Evolutionary conservation across 805 yeast species (phyloP), one percentile per base, ranked within the genome.

Genomic region (Millerozyma acaciae): DNA sequence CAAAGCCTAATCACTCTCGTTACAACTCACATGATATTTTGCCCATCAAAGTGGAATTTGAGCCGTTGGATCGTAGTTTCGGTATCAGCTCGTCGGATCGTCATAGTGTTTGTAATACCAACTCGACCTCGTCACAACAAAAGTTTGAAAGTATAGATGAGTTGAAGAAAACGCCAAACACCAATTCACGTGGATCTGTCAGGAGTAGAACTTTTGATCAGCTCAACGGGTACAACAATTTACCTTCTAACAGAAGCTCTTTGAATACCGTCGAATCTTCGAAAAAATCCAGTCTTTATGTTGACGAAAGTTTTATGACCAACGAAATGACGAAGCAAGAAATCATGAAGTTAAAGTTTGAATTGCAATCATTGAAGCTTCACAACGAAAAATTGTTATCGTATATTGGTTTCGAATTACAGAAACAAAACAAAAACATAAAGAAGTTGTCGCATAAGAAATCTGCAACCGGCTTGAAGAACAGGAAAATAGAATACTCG

Each of bases 301-400:
- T 50, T 21, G 42, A 51, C 13, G 58, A 55, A 27, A 48, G 46
- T 17, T 32, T 39, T 9, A 38, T 39, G 17, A 37, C 40, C 9
- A 45, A 44, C 15, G 66, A 62, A 28, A 42, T 54, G 30, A 57
- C 65, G 16, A 55, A 64, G 21, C 75, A 72, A 45, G 78, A 75
- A 40, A 60, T 73, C 42, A 68, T 66, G 49, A 72, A 66, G 44
- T 57, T 74, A 43, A 65, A 66, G 39, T 75, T 75, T 48, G 78
- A 75, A 49, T 54, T 75, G 31, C 74, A 70, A 47, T 72, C 78
- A 7, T 53, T 75, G 39, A 66, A 69, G 41, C 51, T 75, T 34
- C 79, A 75, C 46, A 75, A 74, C 48, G 81, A 75, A 35, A 75
- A 75, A 45, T 57, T 75, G 22, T 59, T 73, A 35, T 72, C 78